phyloP scores from a whole-genome alignment of 2,329 filamentous ascomycete genomes.

The Nigrospora oryzae region DNA sequence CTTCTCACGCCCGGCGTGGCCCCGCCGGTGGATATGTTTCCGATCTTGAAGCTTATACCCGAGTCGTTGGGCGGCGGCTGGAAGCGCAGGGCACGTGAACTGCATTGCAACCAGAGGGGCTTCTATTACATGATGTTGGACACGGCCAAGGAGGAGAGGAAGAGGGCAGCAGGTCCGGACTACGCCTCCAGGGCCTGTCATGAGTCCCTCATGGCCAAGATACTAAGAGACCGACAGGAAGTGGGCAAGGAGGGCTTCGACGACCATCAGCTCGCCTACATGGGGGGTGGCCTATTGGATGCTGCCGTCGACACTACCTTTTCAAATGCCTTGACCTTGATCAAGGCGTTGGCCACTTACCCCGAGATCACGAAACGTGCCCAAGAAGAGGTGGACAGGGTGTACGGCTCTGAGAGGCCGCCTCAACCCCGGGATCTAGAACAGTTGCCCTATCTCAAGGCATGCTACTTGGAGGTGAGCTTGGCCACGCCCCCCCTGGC shows the following conservation, averaged over 20 bases:
- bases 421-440: constrained; percentile 3
- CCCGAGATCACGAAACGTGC: constrained; percentile 8
- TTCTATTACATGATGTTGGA: constrained; percentile 6
- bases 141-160: constrained; percentile 1
- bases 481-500: neutral
- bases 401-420: constrained; percentile 3
- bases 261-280: constrained; percentile 6
- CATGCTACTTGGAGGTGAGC: constrained; percentile 9
- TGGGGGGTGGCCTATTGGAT: constrained; percentile 10
- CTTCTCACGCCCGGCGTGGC: constrained; percentile 4
- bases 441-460: constrained; percentile 9
- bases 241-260: constrained; percentile 4
- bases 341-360: constrained; percentile 7
- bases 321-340: constrained; percentile 4
- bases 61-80: constrained; percentile 1
- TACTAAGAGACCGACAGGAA: constrained; percentile 3
- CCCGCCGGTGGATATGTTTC: constrained; percentile 6
- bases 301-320: constrained; percentile 10
- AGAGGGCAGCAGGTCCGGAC: neutral
- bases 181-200: neutral
- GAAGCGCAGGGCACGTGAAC: constrained; percentile 1
- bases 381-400: constrained; percentile 8
- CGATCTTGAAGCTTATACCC: constrained; percentile 4
- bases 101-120: constrained; percentile 3
- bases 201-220: constrained; percentile 4